Percentiles rank a stretch among this genome's conserved stretches.
Evolutionary conservation across 1,284 basidiomycete genomes (phyloP).

Genomic region (Macrocybe sp.): DNA sequence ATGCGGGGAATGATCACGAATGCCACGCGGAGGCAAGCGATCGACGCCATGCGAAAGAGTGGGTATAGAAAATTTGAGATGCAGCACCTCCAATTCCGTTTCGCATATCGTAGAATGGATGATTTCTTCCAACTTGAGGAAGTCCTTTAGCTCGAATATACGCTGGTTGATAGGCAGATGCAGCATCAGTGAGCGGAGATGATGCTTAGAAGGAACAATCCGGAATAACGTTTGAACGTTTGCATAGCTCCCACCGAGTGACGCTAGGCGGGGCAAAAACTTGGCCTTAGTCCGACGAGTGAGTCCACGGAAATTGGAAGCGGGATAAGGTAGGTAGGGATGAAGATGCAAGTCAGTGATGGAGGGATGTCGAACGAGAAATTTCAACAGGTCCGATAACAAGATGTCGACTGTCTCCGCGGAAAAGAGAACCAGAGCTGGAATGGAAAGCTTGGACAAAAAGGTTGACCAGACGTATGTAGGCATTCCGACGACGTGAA

Average conservation of each 20-base stretch:
- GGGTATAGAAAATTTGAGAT: constrained; percentile 14
- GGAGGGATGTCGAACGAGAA: constrained; percentile 16
- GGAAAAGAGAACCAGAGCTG: constrained; percentile 12
- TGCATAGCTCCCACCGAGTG: constrained; percentile 13
- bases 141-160: constrained; percentile 12
- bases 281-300: constrained; percentile 6
- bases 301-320: background rate
- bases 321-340: constrained; percentile 10
- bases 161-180: constrained; percentile 16
- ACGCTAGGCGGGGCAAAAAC: constrained; percentile 10
- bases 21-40: too few relatives aligned
- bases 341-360: constrained; percentile 14
- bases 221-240: constrained; percentile 13
- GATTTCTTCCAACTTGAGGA: constrained; percentile 7
- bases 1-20: too few relatives aligned
- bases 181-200: constrained; percentile 12
- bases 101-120: too few relatives aligned
- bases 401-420: constrained; percentile 13
- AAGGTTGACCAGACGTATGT: constrained; percentile 10
- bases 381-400: constrained; percentile 13
- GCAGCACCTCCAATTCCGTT: background rate
- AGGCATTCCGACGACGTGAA: constrained; percentile 12
- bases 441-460: constrained; percentile 13
- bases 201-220: constrained; percentile 6
- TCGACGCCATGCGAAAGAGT: constrained; percentile 3